Conservation (phyloP, 1,284 basidiomycete genomes). For the Quambalaria eucalypti region DNA sequence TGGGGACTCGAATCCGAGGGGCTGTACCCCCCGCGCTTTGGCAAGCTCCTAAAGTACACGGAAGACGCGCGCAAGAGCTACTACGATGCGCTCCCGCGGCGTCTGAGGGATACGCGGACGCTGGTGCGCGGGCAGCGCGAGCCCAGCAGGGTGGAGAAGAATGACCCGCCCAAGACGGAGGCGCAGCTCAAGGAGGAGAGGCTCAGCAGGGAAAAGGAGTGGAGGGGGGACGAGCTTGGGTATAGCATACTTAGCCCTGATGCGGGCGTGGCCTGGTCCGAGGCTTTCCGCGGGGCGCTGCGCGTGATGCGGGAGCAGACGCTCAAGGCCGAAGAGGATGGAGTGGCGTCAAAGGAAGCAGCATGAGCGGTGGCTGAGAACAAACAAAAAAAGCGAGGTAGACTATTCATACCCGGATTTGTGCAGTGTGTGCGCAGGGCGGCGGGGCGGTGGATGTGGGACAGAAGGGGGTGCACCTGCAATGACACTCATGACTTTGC, state of each 20-base stretch:
- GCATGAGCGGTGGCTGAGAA: no score
- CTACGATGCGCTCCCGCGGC: slow-evolving; percentile 64
- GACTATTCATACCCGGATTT: no score
- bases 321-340: not conserved
- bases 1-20: slow-evolving; percentile 63
- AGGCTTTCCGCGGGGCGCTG: slow-evolving; percentile 60
- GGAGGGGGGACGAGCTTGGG: slow-evolving; percentile 66
- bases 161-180: slow-evolving; percentile 74
- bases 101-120: slow-evolving; percentile 66
- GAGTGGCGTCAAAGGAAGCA: no score
- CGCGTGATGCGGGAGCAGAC: slow-evolving; percentile 50
- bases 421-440: no score
- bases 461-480: no score
- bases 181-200: slow-evolving; percentile 60
- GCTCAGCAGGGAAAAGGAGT: slow-evolving; percentile 67
- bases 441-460: no score
- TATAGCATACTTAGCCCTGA: slow-evolving; percentile 67
- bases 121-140: slow-evolving; percentile 70
- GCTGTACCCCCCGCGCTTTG: slow-evolving; percentile 61
- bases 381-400: no score
- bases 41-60: slow-evolving; percentile 58
- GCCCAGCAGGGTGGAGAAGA: slow-evolving; percentile 70
- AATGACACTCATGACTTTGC: no score
- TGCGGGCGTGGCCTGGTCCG: slow-evolving; percentile 64
- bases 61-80: slow-evolving; percentile 65